These are phyloP conservation scores for Volvox carteri DNA, from an alignment of 163 green algal species.

Conservation along the genomic window DNA sequence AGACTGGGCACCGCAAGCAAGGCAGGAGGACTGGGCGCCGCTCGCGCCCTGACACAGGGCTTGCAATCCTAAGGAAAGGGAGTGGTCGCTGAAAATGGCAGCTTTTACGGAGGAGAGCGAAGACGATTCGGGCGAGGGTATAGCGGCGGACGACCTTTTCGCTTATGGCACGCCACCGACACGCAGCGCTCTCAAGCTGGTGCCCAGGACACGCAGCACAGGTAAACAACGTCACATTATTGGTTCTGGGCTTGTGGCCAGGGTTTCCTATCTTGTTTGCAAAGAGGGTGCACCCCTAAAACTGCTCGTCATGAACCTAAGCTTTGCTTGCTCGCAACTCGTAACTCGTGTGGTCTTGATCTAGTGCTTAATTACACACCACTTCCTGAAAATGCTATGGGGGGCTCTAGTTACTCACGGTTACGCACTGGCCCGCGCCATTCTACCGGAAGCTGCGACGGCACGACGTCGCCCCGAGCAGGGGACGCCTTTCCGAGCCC, in stretches of 20 bases:
- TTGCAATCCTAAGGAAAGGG: neutral
- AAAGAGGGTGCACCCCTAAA: no score
- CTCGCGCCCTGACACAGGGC: neutral
- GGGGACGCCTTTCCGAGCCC: no score
- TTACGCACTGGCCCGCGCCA: neutral
- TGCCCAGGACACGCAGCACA: neutral
- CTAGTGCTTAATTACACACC: no score
- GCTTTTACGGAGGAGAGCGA: slow-evolving; percentile 18
- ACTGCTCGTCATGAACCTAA: no score
- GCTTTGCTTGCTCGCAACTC: no score
- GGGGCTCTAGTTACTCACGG: no score
- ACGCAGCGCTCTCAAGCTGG: slow-evolving; percentile 7
- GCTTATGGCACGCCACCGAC: slow-evolving; percentile 24
- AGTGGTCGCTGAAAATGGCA: neutral
- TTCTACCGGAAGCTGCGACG: neutral
- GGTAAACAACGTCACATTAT: neutral
- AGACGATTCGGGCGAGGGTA: slow-evolving; percentile 7
- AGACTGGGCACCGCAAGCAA: neutral
- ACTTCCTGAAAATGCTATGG: no score
- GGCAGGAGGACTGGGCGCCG: neutral
- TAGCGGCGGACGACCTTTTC: neutral
- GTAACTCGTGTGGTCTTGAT: no score
- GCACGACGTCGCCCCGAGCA: no score
- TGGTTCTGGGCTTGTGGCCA: no score
- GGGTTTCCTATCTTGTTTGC: no score